phyloP scores from a whole-genome alignment of 805 yeast genomes.

The Starmerella ratchasimensis region DNA sequence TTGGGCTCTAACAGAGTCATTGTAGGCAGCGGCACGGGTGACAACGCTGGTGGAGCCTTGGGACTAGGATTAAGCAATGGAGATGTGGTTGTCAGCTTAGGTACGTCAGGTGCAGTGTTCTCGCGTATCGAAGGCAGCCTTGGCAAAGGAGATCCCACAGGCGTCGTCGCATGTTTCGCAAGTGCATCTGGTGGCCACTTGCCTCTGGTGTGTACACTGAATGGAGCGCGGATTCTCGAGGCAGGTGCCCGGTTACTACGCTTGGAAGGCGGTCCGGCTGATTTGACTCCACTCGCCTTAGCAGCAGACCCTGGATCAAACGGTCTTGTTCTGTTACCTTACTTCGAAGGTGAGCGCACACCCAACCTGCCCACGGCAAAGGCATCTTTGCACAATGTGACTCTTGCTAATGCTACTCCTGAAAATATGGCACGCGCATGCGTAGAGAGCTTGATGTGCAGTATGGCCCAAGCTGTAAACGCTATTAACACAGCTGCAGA shows the following conservation, averaged over 20 bases:
- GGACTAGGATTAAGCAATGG: constrained; percentile 16
- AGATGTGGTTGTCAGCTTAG: constrained; percentile 19
- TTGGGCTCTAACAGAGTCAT: constrained; percentile 7
- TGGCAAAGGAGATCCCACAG: constrained; percentile 18
- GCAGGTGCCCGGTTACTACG: constrained; percentile 11
- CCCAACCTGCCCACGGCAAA: constrained; percentile 20
- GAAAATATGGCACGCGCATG: constrained; percentile 20
- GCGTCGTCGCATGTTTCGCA: constrained; percentile 21
- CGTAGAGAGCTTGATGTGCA: constrained; percentile 19
- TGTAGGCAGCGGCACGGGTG: constrained; percentile 22
- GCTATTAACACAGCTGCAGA: constrained; percentile 6
- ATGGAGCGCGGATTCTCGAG: constrained; percentile 20
- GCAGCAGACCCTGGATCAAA: constrained; percentile 15
- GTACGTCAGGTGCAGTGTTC: constrained; percentile 22
- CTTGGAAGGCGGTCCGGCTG: constrained; percentile 11
- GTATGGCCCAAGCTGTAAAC: constrained; percentile 19
- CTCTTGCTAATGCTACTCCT: constrained; percentile 13
- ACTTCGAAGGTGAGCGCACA: constrained; percentile 23
- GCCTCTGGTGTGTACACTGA: constrained; percentile 21
- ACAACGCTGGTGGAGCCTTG: constrained; percentile 22
- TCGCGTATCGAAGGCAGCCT: constrained; percentile 5
- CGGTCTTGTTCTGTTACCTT: constrained; percentile 20
- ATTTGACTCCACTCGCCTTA: constrained; percentile 14
- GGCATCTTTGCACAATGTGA: constrained; percentile 19
- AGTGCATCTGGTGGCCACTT: constrained; percentile 18